phyloP scores from a whole-genome alignment of 2,329 filamentous ascomycete species.

The Phialemonium atrogriseum region DNA sequence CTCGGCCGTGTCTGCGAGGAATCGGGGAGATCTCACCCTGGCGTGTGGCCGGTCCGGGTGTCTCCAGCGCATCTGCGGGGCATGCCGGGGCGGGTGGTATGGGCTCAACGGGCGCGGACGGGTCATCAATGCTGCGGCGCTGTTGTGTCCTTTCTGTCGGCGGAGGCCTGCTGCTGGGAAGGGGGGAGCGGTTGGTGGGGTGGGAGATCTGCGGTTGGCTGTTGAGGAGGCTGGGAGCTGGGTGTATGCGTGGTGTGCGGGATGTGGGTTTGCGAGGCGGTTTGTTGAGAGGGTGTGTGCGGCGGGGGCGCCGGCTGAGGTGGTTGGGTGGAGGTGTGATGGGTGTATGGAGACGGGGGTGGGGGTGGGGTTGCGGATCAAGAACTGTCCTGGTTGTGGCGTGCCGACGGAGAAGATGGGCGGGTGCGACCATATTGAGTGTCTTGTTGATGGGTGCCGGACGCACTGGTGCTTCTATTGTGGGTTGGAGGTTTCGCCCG shows the following conservation, averaged over 20 bases:
- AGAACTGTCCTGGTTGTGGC: slow-evolving; percentile 31
- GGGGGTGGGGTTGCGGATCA: slow-evolving; percentile 24
- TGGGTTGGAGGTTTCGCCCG: slow-evolving; percentile 16
- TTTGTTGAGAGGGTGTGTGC: slow-evolving; percentile 35
- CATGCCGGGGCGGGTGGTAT: slow-evolving; percentile 35
- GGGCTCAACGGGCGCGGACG: slow-evolving; percentile 32
- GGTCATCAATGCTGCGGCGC: slow-evolving; percentile 38
- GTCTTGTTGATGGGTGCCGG: slow-evolving; percentile 27
- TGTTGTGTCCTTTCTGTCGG: slow-evolving; percentile 42
- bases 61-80: slow-evolving; percentile 30
- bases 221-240: slow-evolving; percentile 30
- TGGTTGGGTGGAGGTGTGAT: slow-evolving; percentile 32
- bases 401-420: slow-evolving; percentile 30
- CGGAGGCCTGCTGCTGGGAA: slow-evolving; percentile 29
- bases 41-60: slow-evolving; percentile 39
- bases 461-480: slow-evolving; percentile 41
- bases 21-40: slow-evolving; percentile 25
- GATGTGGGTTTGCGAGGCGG: slow-evolving; percentile 31
- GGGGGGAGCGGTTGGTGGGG: slow-evolving; percentile 23
- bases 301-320: slow-evolving; percentile 25
- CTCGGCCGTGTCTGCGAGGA: slow-evolving; percentile 20
- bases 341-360: slow-evolving; percentile 21
- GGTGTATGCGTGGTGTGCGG: slow-evolving; percentile 40
- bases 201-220: slow-evolving; percentile 29
- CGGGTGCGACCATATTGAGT: slow-evolving; percentile 40